A percentile compares a stretch with the other conserved stretches of the same genome.
phyloP scores from a whole-genome alignment of 1,139 yeast species.

The Blastobotrys malaysiensis region DNA sequence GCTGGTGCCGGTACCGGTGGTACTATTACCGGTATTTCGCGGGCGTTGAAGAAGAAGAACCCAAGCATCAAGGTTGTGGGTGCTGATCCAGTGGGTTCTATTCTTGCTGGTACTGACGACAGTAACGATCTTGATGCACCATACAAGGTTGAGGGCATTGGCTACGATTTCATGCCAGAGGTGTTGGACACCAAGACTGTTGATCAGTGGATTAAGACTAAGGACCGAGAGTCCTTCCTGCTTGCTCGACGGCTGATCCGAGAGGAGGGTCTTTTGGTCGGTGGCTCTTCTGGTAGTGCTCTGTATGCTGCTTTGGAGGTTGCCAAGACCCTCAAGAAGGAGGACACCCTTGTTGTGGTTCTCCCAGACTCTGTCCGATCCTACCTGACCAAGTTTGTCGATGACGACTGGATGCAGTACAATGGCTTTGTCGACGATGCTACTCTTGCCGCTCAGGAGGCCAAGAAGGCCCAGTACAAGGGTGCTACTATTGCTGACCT shows the following conservation, averaged over 20 bases:
- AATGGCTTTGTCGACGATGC: conserved; percentile 62
- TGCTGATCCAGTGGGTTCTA: conserved; percentile 87
- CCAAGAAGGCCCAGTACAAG: conserved; percentile 45
- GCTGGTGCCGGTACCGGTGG: conserved; percentile 96
- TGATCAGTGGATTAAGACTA: conserved; percentile 83
- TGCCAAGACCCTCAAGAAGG: conserved; percentile 63
- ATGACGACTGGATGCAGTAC: conserved; percentile 86
- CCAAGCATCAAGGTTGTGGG: conserved; percentile 59
- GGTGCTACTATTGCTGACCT: conserved; percentile 64
- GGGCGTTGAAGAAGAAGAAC: conserved; percentile 69
- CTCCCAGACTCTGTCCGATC: conserved; percentile 88
- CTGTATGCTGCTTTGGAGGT: conserved; percentile 75
- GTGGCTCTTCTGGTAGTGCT: conserved; percentile 86
- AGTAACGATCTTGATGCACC: conserved; percentile 51
- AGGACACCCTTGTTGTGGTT: conserved; percentile 72
- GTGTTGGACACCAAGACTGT: conserved; percentile 63
- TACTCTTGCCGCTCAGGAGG: conserved; percentile 38
- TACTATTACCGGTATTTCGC: conserved; percentile 72
- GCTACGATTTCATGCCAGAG: conserved; percentile 84
- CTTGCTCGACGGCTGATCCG: conserved; percentile 78
- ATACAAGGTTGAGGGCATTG: conserved; percentile 87
- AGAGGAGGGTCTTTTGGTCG: conserved; percentile 83
- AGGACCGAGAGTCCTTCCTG: conserved; percentile 73
- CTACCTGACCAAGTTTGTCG: conserved; percentile 81
- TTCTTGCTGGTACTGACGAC: conserved; percentile 75